These are phyloP conservation scores for Santalum album DNA, from an alignment of 164 flowering plant species.

Conservation along the genomic window DNA sequence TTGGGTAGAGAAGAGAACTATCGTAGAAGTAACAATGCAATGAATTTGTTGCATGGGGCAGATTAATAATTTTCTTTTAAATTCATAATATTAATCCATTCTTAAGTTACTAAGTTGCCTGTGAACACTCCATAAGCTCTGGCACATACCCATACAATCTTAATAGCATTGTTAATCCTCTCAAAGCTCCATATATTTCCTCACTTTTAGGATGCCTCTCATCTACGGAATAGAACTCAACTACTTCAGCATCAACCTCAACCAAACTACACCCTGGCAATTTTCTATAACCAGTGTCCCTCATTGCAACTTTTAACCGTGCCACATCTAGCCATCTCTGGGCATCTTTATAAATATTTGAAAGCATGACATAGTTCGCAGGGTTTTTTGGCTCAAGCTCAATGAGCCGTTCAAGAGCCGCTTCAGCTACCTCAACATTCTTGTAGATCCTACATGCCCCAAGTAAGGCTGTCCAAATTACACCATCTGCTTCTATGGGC, in stretches of 20 bases:
- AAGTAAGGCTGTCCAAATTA: constrained; percentile 63
- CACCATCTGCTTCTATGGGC: constrained; percentile 66
- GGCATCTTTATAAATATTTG: constrained; percentile 52
- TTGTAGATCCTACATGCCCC: constrained; percentile 55
- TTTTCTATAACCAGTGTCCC: constrained; percentile 41
- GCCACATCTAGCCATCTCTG: constrained; percentile 51
- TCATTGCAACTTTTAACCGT: constrained; percentile 44
- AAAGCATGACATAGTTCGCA: constrained; percentile 53
- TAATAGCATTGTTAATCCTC: constrained; percentile 30
- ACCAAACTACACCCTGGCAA: constrained; percentile 59
- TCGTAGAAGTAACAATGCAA: too few species aligned
- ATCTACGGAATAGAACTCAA: constrained; percentile 50
- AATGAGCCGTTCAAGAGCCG: constrained; percentile 39
- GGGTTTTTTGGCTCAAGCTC: constrained; percentile 55
- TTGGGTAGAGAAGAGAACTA: too few species aligned
- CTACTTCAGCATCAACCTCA: constrained; percentile 41
- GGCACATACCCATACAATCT: constrained; percentile 27
- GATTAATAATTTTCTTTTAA: too few species aligned
- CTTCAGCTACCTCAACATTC: constrained; percentile 47
- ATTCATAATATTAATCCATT: too few species aligned
- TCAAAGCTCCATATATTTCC: constrained; percentile 39
- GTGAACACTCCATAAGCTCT: not conserved
- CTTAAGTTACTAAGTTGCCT: too few species aligned
- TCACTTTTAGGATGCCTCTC: constrained; percentile 41
- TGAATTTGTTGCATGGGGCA: too few species aligned